Evolutionary conservation across 257 asterid species (phyloP), one percentile per base, ranked within the genome.

Genomic region (Lycium barbarum): DNA sequence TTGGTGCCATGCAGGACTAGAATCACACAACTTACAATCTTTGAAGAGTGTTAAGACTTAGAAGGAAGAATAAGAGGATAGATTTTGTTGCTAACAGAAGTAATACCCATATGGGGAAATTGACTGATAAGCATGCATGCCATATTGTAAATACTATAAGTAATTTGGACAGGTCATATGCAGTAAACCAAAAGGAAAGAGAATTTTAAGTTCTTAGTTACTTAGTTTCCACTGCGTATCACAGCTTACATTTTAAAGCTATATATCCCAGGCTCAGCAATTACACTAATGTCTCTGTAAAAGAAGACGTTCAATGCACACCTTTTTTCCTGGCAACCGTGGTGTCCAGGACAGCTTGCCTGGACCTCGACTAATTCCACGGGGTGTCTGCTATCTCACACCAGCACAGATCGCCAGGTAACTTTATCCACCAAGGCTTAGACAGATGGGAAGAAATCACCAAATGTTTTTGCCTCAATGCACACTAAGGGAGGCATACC

Each of bases 251-350:
- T 14, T 26, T 76, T 15, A 76, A 12, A 76, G 82, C 82, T 76
- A 76, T 53, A 22, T 76, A 15, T 76, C 82, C 62, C 45, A 51
- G 82, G 82, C 26, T 76, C 65, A 51, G 82, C 5, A 76, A 76
- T 76, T 53, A 76, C 62, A 76, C 43, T 53, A 63, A 1, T 33
- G 9, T 53, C 65, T 76, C 65, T 58, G 6, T 33, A 3, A 76
- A 4, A 76, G 82, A 76, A 76, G 82, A 26, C 22, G 82, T 20
- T 53, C 65, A 26, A 33, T 45, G 80, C 38, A 70, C 79, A 0
- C 12, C 26, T 40, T 40, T 40, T 17, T 17, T 4, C 5, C 54
- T 9, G 20, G 54, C 54, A 70, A 70, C 8, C 14, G 14, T 2
- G 13, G 9, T 17, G 54, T 38, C 3, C 5, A 0, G 12, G 3